A percentile compares a stretch with the other conserved stretches of the same genome.
These are phyloP conservation scores for Neurospora sp. DNA, from an alignment of 495 filamentous ascomycete genomes.

Conservation along the genomic window DNA sequence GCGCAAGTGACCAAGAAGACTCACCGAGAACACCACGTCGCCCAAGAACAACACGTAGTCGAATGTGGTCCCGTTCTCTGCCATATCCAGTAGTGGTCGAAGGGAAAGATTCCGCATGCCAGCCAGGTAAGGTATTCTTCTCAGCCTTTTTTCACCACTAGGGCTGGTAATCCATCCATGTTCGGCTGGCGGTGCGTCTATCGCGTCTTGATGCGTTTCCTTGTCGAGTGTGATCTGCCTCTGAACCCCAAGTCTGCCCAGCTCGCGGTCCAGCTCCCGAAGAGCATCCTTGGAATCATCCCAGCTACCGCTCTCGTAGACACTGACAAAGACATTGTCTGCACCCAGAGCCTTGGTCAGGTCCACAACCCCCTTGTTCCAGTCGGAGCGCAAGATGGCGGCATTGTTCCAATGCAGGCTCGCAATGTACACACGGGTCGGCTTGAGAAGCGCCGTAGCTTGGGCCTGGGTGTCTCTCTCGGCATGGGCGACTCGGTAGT, in stretches of 20 bases:
- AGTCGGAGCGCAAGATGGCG: slow-evolving; percentile 47
- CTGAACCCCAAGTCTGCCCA: slow-evolving; percentile 43
- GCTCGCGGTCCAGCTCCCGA: slow-evolving; percentile 43
- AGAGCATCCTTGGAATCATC: slow-evolving; percentile 60
- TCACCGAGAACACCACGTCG: slow-evolving; percentile 63
- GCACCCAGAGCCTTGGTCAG: slow-evolving; percentile 48
- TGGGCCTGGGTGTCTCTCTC: slow-evolving; percentile 8
- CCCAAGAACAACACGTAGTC: slow-evolving; percentile 66
- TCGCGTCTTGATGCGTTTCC: slow-evolving; percentile 47
- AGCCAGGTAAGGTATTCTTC: slow-evolving; percentile 63
- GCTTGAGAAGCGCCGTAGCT: slow-evolving; percentile 1
- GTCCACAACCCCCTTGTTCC: slow-evolving; percentile 50
- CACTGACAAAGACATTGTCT: slow-evolving; percentile 59
- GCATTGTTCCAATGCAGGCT: slow-evolving; percentile 66
- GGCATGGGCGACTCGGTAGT: slow-evolving; percentile 19
- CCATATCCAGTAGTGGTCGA: slow-evolving; percentile 39
- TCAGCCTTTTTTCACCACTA: slow-evolving; percentile 37
- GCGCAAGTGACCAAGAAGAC: slow-evolving; percentile 2
- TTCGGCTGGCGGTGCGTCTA: slow-evolving; percentile 29
- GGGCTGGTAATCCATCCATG: slow-evolving; percentile 52
- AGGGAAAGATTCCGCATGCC: slow-evolving; percentile 49
- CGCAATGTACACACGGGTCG: slow-evolving; percentile 50
- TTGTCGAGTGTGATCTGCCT: slow-evolving; percentile 45
- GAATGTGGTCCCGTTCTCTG: slow-evolving; percentile 41
- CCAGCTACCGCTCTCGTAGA: slow-evolving; percentile 63